Conservation (phyloP, 441 rosid genomes). For the Rhodomyrtus psidioides region DNA sequence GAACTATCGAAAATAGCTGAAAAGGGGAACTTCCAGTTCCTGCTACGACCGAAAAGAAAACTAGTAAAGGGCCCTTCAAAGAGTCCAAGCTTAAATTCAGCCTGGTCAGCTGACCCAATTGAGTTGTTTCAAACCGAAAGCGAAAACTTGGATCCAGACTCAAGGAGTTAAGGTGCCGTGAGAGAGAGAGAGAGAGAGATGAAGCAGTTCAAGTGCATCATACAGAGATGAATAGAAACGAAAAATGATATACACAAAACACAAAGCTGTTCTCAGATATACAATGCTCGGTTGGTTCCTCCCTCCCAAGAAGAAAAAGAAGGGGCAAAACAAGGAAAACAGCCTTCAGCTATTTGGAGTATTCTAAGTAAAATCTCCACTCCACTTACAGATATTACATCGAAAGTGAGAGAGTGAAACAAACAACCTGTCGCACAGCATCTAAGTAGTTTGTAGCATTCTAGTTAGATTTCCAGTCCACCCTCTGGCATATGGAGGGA, state of each 20-base stretch:
- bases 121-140: not conserved
- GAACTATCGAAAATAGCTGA: not conserved
- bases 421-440: constrained; percentile 5
- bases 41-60: not conserved
- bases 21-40: not conserved
- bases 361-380: constrained; percentile 4
- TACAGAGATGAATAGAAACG: constrained; percentile 6
- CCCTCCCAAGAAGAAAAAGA: constrained; percentile 11
- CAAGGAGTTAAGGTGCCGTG: not conserved
- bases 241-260: constrained; percentile 34
- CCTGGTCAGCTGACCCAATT: not conserved
- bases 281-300: constrained; percentile 41
- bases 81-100: not conserved
- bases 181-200: not conserved
- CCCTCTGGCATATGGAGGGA: not conserved
- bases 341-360: constrained; percentile 13
- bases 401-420: not conserved
- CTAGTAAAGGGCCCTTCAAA: not conserved
- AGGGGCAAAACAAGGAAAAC: constrained; percentile 19
- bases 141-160: not conserved
- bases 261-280: constrained; percentile 37
- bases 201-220: constrained; percentile 1
- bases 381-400: not conserved
- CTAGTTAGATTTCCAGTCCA: constrained; percentile 7
- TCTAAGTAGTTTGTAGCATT: constrained; percentile 4